These are phyloP conservation scores for Leishmania amazonensis DNA, from an alignment of 208 protist species.

Conservation along the genomic window DNA sequence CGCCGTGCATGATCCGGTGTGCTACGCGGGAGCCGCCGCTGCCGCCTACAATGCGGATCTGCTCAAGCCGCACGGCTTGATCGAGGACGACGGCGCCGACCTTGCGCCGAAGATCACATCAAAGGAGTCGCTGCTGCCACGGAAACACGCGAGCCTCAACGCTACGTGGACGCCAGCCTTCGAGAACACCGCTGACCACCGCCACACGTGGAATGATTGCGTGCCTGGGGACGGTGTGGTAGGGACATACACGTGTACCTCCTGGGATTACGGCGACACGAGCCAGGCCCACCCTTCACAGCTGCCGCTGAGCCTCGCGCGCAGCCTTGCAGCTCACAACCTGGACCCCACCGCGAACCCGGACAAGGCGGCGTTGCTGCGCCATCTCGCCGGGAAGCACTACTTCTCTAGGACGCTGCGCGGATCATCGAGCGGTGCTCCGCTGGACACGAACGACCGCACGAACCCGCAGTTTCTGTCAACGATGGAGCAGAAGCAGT, in stretches of 20 bases:
- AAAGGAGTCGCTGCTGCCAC: constrained; percentile 54
- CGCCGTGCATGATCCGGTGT: constrained; percentile 20
- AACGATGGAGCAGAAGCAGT: constrained; percentile 43
- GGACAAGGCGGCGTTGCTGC: constrained; percentile 66
- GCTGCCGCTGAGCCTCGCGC: constrained; percentile 59
- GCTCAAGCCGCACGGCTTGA: constrained; percentile 38
- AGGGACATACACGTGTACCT: constrained; percentile 60
- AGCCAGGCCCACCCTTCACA: constrained; percentile 68
- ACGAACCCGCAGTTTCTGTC: constrained; percentile 74
- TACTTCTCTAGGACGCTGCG: not conserved
- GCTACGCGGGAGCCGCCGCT: constrained; percentile 59
- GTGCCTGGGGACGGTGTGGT: constrained; percentile 6
- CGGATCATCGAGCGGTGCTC: constrained; percentile 2
- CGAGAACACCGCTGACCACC: not conserved
- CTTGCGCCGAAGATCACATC: constrained; percentile 76
- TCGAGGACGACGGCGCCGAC: constrained; percentile 49
- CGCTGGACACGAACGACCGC: constrained; percentile 41
- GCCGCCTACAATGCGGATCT: constrained; percentile 60
- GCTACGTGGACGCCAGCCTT: constrained; percentile 7
- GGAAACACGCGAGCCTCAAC: not conserved
- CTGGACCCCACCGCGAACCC: constrained; percentile 38
- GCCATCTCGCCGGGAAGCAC: constrained; percentile 49
- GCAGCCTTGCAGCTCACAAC: constrained; percentile 47
- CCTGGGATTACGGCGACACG: constrained; percentile 77
- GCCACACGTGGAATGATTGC: constrained; percentile 7